A percentile compares a stretch with the other conserved stretches of the same genome.
Evolutionary conservation across 2,329 filamentous ascomycete species (phyloP).

Genomic region (Cercospora nicotianae): DNA sequence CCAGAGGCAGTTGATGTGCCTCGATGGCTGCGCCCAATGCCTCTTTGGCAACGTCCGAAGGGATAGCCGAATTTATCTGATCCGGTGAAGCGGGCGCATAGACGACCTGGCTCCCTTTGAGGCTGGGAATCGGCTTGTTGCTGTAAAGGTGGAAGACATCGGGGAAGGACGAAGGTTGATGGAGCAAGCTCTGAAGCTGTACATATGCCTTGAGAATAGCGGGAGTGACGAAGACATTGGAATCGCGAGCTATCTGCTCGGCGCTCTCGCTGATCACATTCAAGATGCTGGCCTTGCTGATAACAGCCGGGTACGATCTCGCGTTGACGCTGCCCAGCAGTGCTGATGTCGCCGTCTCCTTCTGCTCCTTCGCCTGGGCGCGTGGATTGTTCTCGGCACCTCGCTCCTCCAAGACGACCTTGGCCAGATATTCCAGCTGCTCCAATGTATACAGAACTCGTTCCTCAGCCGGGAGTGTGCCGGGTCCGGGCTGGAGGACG

Average conservation of each 20-base stretch:
- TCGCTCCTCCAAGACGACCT: constrained; percentile 30
- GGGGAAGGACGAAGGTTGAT: constrained; percentile 73
- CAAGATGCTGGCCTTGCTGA: constrained; percentile 40
- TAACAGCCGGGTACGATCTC: constrained; percentile 36
- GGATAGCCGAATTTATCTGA: constrained; percentile 66
- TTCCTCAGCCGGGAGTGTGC: constrained; percentile 34
- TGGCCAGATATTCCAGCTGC: constrained; percentile 34
- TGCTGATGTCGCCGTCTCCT: constrained; percentile 53
- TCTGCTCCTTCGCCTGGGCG: constrained; percentile 10
- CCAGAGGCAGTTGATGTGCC: constrained; percentile 72
- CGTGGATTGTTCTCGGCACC: constrained; percentile 3
- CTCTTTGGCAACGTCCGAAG: constrained; percentile 65
- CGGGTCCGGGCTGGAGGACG: constrained; percentile 28
- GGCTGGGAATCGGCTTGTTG: constrained; percentile 72
- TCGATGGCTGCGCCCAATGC: constrained; percentile 80
- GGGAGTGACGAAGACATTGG: constrained; percentile 77
- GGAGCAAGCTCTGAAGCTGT: constrained; percentile 70
- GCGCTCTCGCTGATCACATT: constrained; percentile 56
- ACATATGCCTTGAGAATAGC: constrained; percentile 73
- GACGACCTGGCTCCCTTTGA: constrained; percentile 51
- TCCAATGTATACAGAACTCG: constrained; percentile 38
- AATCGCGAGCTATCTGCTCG: constrained; percentile 70
- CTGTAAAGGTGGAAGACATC: constrained; percentile 79
- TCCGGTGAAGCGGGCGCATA: constrained; percentile 64
- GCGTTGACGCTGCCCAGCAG: constrained; percentile 52